phyloP scores from a whole-genome alignment of 345 rosid species.

The Barbarea vulgaris region DNA sequence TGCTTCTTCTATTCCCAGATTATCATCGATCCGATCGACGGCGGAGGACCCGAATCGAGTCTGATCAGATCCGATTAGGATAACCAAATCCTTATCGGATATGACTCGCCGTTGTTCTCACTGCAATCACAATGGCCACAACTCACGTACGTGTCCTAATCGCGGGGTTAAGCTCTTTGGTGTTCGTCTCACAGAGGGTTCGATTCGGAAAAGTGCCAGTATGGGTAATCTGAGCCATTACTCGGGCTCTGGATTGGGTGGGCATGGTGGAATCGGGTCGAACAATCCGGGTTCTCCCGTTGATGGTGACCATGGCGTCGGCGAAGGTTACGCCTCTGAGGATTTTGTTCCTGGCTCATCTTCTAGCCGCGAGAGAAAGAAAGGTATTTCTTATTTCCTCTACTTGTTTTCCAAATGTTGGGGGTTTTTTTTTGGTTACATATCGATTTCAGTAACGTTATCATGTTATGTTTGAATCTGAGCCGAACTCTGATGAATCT shows the following conservation, averaged over 20 bases:
- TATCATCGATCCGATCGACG: conserved; percentile 19
- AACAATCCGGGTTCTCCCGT: conserved; percentile 60
- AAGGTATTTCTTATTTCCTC: conserved; percentile 6
- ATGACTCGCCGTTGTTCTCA: conserved; percentile 96
- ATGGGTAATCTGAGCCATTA: conserved; percentile 78
- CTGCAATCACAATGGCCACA: conserved; percentile 95
- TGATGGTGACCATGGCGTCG: conserved; percentile 55
- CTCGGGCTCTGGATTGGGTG: conserved; percentile 48
- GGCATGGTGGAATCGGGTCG: conserved; percentile 39
- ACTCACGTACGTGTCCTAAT: conserved; percentile 91
- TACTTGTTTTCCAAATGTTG: neutral
- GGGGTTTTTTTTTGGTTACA: neutral
- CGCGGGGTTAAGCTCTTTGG: conserved; percentile 91
- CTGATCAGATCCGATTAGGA: conserved; percentile 22
- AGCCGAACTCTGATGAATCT: neutral
- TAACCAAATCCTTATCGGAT: neutral
- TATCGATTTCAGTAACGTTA: neutral
- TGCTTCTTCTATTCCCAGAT: conserved; percentile 4
- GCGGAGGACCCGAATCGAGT: conserved; percentile 9
- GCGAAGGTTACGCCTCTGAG: conserved; percentile 90
- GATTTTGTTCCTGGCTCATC: conserved; percentile 72
- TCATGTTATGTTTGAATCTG: neutral
- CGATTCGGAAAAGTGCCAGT: conserved; percentile 85
- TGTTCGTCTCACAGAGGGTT: conserved; percentile 85
- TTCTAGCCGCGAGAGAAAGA: conserved; percentile 33